A percentile compares a stretch with the other conserved stretches of the same genome.
Evolutionary conservation across 768 basidiomycete genomes (phyloP).

Genomic region (Lactifluus echinatus): DNA sequence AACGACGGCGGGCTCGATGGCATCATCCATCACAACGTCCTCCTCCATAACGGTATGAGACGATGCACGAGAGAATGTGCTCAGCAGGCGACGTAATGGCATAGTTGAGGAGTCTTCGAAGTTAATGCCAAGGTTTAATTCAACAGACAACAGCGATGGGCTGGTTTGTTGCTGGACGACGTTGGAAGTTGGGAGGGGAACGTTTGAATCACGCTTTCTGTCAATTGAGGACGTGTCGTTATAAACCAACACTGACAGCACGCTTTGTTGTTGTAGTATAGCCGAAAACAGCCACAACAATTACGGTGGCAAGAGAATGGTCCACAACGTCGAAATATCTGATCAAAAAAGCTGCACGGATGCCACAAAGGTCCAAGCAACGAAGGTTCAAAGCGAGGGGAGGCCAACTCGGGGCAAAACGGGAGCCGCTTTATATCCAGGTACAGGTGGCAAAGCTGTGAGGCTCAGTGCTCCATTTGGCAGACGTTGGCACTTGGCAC

Average conservation of each 20-base stretch:
- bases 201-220: neutral
- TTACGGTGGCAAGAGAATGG: neutral
- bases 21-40: conserved; percentile 6
- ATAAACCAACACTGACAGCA: neutral
- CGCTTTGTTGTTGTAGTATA: neutral
- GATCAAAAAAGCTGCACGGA: neutral
- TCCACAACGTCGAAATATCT: neutral
- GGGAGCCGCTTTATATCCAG: neutral
- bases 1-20: neutral
- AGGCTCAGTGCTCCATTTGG: no score
- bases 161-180: neutral
- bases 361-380: no score
- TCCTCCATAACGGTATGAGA: neutral
- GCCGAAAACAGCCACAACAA: neutral
- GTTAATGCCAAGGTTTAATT: neutral
- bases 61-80: neutral
- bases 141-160: neutral
- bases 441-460: no score
- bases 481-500: no score
- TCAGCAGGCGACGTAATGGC: conserved; percentile 5
- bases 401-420: neutral
- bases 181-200: neutral
- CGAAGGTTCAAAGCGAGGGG: neutral
- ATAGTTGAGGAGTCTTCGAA: neutral
- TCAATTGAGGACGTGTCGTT: neutral